Percentiles rank a stretch among this genome's conserved stretches.
These are phyloP conservation scores for Phytophthora meadii DNA, from an alignment of 352 stramenopile species.

Conservation along the genomic window DNA sequence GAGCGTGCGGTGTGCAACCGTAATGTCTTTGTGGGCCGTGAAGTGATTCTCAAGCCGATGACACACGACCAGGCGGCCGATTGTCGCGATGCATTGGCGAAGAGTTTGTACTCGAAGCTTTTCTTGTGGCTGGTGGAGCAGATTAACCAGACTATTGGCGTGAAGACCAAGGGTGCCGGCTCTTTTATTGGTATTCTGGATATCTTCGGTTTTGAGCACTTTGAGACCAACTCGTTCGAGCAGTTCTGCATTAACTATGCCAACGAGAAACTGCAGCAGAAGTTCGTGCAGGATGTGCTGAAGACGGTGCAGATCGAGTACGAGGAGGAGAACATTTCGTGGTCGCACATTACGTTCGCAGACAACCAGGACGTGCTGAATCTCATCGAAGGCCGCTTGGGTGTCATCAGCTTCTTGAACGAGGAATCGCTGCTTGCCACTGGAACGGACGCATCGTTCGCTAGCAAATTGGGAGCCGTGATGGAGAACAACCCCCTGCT, in stretches of 20 bases:
- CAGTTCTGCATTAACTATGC: constrained; percentile 95
- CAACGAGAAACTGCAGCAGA: constrained; percentile 93
- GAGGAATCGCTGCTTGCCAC: constrained; percentile 89
- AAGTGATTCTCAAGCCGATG: constrained; percentile 87
- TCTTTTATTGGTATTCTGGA: constrained; percentile 94
- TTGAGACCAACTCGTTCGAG: constrained; percentile 92
- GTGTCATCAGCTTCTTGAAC: constrained; percentile 91
- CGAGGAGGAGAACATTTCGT: constrained; percentile 93
- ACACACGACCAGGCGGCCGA: constrained; percentile 83
- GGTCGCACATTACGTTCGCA: constrained; percentile 89
- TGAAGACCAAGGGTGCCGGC: constrained; percentile 47
- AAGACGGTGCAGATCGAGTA: constrained; percentile 93
- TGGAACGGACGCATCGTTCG: constrained; percentile 87
- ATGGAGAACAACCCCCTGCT: constrained; percentile 90
- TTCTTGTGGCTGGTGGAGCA: constrained; percentile 96
- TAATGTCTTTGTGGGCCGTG: constrained; percentile 83
- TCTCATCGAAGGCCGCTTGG: constrained; percentile 89
- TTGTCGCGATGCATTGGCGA: constrained; percentile 94
- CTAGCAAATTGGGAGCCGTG: constrained; percentile 87
- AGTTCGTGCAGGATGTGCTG: constrained; percentile 91
- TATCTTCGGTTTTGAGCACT: constrained; percentile 95
- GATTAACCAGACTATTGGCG: constrained; percentile 93
- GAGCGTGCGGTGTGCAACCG: constrained; percentile 80
- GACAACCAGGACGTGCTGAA: constrained; percentile 93
- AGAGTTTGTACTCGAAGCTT: constrained; percentile 94